Percentiles rank a stretch among this genome's conserved stretches.
Conservation (phyloP, 2,329 filamentous ascomycete species). For the Bipolaris gigantea region DNA sequence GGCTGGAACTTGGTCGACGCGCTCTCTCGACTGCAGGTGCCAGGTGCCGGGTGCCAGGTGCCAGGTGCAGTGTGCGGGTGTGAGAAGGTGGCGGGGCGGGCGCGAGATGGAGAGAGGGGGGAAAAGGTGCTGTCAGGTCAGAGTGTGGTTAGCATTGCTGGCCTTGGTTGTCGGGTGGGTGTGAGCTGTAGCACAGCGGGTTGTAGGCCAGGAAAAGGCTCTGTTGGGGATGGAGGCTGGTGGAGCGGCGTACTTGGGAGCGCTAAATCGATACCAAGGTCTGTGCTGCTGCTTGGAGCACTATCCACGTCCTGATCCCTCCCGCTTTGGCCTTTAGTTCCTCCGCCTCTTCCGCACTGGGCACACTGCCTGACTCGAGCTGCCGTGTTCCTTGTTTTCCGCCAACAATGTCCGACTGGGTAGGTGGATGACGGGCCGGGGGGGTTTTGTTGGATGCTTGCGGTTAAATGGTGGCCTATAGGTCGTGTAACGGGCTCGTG, state of each 20-base stretch:
- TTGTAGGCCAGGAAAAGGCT: slow-evolving; percentile 9
- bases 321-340: slow-evolving; percentile 22
- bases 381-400: slow-evolving; percentile 4
- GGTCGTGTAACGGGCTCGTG: background rate
- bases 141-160: slow-evolving; percentile 27
- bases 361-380: slow-evolving; percentile 6
- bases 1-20: slow-evolving; percentile 1
- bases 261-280: slow-evolving; percentile 2
- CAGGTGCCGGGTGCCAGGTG: background rate
- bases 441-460: too few species aligned
- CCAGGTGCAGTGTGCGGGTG: background rate
- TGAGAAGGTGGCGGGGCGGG: background rate
- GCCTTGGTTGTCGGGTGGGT: slow-evolving; percentile 15
- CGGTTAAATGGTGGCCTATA: too few species aligned
- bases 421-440: background rate
- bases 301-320: slow-evolving; percentile 13
- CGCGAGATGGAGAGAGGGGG: background rate
- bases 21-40: background rate
- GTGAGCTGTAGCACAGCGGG: slow-evolving; percentile 13
- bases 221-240: slow-evolving; percentile 31
- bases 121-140: slow-evolving; percentile 16
- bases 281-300: slow-evolving; percentile 11
- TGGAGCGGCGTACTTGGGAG: slow-evolving; percentile 16
- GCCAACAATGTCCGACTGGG: background rate
- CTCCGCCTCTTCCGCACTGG: slow-evolving; percentile 20